phyloP scores from a whole-genome alignment of 2,329 filamentous ascomycete species.

The Alternaria conjuncta region DNA sequence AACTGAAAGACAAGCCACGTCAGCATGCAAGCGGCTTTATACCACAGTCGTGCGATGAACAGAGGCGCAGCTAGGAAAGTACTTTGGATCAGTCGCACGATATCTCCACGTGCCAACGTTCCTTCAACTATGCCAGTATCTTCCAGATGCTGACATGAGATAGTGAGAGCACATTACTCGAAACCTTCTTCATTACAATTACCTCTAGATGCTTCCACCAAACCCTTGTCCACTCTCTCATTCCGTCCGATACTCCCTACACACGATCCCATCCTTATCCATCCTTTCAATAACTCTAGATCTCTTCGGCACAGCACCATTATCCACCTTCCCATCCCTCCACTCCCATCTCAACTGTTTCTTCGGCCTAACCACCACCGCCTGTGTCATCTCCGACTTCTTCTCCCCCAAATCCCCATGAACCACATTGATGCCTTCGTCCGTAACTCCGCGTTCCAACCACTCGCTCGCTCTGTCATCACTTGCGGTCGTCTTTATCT shows the following conservation, averaged over 20 bases:
- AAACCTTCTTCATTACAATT: not conserved
- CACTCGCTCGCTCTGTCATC: conserved; percentile 25
- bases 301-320: not conserved
- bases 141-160: not conserved
- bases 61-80: too few relatives aligned
- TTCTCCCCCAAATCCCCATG: conserved; percentile 9
- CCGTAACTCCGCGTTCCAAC: conserved; percentile 19
- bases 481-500: conserved; percentile 15
- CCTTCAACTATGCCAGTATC: not conserved
- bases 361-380: not conserved
- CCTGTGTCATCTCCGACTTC: conserved; percentile 1
- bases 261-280: not conserved
- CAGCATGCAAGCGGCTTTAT: not conserved
- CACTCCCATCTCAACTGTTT: conserved; percentile 11
- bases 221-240: not conserved
- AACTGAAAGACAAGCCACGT: not conserved
- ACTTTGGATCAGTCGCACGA: not conserved
- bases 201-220: not conserved
- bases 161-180: not conserved
- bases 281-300: not conserved
- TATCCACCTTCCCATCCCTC: not conserved
- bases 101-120: not conserved
- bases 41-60: not conserved
- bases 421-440: not conserved
- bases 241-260: not conserved